These are phyloP conservation scores for Salinomyces thailandicus DNA, from an alignment of 2,329 filamentous ascomycete genomes.

Conservation along the genomic window DNA sequence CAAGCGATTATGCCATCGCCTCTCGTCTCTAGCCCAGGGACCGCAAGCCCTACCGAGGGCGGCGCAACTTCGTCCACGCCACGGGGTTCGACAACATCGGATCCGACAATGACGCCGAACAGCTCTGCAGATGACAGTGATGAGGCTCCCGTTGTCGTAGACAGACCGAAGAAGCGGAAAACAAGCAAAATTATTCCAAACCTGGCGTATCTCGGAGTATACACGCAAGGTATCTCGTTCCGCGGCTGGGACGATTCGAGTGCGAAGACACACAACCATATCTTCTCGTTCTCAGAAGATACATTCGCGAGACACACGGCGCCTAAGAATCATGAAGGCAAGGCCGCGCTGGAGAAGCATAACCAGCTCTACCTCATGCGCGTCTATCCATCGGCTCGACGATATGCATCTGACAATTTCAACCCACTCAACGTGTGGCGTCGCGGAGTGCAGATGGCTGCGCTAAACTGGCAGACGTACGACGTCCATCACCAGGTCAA, in stretches of 20 bases:
- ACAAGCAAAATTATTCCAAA: slow-evolving; percentile 76
- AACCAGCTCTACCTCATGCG: slow-evolving; percentile 88
- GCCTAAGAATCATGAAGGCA: slow-evolving; percentile 53
- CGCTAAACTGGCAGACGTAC: slow-evolving; percentile 96
- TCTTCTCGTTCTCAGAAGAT: slow-evolving; percentile 87
- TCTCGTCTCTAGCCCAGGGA: slow-evolving; percentile 42
- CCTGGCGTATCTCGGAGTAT: slow-evolving; percentile 77
- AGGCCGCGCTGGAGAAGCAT: slow-evolving; percentile 72
- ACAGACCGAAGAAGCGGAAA: slow-evolving; percentile 49
- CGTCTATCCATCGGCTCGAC: slow-evolving; percentile 76
- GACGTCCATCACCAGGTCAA: slow-evolving; percentile 94
- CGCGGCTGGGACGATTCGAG: slow-evolving; percentile 64
- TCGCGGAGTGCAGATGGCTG: slow-evolving; percentile 92
- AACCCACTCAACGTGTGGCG: slow-evolving; percentile 91
- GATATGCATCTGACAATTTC: slow-evolving; percentile 84
- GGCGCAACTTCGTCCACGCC: slow-evolving; percentile 37
- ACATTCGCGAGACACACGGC: slow-evolving; percentile 74
- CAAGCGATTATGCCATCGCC: slow-evolving; percentile 39
- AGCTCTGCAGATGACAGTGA: slow-evolving; percentile 73
- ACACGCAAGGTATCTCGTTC: slow-evolving; percentile 70
- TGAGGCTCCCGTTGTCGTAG: slow-evolving; percentile 44
- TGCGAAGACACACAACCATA: slow-evolving; percentile 82
- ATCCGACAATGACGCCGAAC: slow-evolving; percentile 44
- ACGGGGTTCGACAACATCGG: slow-evolving; percentile 47
- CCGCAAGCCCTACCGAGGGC: slow-evolving; percentile 42